phyloP scores from a whole-genome alignment of 306 rosid species.

The Cucurbita ficifolia region DNA sequence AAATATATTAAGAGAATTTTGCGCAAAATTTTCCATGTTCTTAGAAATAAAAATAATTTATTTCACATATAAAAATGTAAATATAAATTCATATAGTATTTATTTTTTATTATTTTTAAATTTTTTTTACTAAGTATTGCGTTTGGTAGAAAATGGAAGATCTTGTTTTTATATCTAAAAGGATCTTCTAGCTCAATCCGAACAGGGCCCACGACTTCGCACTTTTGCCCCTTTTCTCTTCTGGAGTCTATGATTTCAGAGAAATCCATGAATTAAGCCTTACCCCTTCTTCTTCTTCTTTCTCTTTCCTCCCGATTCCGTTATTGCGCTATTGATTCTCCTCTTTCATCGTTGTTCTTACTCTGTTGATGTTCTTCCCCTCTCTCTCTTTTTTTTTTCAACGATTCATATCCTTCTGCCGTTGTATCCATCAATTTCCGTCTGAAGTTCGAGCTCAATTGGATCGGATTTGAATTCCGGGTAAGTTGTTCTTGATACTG shows the following conservation, averaged over 20 bases:
- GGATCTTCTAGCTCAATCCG: conserved; percentile 4
- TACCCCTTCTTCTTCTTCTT: conserved; percentile 4
- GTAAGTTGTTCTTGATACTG: background rate
- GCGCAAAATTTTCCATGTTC: background rate
- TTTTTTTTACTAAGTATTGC: background rate
- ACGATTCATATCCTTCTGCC: background rate
- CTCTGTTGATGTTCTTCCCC: background rate
- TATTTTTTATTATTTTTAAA: no score
- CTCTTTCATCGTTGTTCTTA: background rate
- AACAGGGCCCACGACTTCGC: background rate
- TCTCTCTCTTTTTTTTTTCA: background rate
- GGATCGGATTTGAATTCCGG: conserved; percentile 4
- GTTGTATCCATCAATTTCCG: background rate
- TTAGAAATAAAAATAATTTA: background rate
- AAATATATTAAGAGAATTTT: no score
- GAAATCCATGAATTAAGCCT: conserved; percentile 10
- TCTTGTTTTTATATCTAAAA: background rate
- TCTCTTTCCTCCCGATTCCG: background rate
- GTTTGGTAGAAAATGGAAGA: background rate
- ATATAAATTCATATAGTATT: background rate
- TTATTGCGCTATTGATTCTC: background rate
- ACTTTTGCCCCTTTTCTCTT: conserved; percentile 10
- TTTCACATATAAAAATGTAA: no score
- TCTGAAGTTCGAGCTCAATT: background rate
- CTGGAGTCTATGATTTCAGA: background rate